These are phyloP conservation scores for Borovskyia barvae DNA, from an alignment of 208 protist species.

Conservation along the genomic window DNA sequence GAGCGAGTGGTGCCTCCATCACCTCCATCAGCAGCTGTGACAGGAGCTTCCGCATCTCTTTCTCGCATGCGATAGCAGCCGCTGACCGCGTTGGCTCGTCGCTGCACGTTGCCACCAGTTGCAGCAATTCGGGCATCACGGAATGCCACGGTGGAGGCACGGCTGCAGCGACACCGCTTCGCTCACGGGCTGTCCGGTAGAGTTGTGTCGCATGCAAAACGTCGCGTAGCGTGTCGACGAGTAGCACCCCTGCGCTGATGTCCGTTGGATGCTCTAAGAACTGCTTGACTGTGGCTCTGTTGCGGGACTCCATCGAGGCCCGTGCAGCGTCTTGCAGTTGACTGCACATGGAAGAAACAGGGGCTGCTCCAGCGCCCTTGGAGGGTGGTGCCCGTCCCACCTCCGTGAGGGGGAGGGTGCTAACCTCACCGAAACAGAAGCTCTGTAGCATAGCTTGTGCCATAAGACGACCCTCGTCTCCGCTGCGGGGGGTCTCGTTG, in stretches of 20 bases:
- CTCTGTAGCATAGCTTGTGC: too few relatives aligned
- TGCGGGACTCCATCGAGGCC: constrained; percentile 46
- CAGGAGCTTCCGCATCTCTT: constrained; percentile 18
- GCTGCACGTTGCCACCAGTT: constrained; percentile 20
- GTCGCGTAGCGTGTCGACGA: constrained; percentile 23
- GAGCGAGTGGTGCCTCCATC: neutral
- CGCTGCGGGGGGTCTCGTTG: too few relatives aligned
- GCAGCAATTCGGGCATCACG: constrained; percentile 24
- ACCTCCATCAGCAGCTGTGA: constrained; percentile 1
- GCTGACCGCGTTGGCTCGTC: constrained; percentile 1
- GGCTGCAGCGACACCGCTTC: neutral
- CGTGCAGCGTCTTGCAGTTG: constrained; percentile 43
- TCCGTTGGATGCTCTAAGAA: constrained; percentile 42
- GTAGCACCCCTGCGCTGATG: constrained; percentile 31
- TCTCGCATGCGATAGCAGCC: constrained; percentile 7
- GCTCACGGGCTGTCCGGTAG: neutral
- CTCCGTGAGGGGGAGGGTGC: too few relatives aligned
- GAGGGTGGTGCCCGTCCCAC: too few relatives aligned
- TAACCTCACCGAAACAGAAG: too few relatives aligned
- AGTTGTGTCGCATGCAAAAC: constrained; percentile 18
- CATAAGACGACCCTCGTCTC: too few relatives aligned
- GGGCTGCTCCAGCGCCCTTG: too few relatives aligned
- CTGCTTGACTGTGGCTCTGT: constrained; percentile 34
- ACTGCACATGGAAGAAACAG: too few relatives aligned
- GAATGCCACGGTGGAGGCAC: constrained; percentile 2